A percentile compares a stretch with the other conserved stretches of the same genome.
Conservation (phyloP, 805 yeast species). For the Ogataea glucozyma region DNA sequence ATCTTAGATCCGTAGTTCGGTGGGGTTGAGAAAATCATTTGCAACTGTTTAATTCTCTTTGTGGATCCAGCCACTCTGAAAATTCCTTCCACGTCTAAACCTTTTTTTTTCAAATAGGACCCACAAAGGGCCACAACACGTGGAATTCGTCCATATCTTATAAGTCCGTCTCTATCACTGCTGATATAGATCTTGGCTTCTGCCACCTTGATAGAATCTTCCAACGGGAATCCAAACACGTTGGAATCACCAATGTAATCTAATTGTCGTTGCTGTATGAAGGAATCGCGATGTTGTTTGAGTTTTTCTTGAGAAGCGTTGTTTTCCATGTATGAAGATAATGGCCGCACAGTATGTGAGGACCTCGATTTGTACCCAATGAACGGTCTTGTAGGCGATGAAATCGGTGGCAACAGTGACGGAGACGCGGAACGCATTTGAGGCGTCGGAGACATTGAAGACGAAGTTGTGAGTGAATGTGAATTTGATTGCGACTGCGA, state of each 20-base stretch:
- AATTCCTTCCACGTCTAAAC: slow-evolving; percentile 81
- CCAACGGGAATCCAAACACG: slow-evolving; percentile 81
- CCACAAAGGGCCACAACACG: slow-evolving; percentile 96
- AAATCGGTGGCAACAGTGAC: slow-evolving; percentile 27
- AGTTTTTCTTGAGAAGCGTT: slow-evolving; percentile 34
- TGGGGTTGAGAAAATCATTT: slow-evolving; percentile 77
- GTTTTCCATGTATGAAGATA: slow-evolving; percentile 32
- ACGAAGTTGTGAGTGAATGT: too few species aligned
- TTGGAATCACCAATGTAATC: slow-evolving; percentile 46
- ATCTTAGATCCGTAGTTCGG: slow-evolving; percentile 88
- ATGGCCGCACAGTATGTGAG: slow-evolving; percentile 44
- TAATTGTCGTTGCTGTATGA: slow-evolving; percentile 43
- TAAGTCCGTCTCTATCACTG: slow-evolving; percentile 60
- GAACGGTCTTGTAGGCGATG: slow-evolving; percentile 44
- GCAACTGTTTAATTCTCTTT: slow-evolving; percentile 83
- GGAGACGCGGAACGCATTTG: slow-evolving; percentile 18
- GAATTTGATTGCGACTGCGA: too few species aligned
- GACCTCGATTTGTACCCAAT: slow-evolving; percentile 53
- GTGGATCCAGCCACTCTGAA: slow-evolving; percentile 92
- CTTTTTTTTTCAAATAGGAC: slow-evolving; percentile 74
- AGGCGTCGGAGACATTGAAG: slow-evolving; percentile 19
- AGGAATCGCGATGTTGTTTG: slow-evolving; percentile 52
- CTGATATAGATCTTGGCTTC: slow-evolving; percentile 72
- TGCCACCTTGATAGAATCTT: slow-evolving; percentile 70
- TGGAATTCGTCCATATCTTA: slow-evolving; percentile 87